These are phyloP conservation scores for Sarocladium kiliense DNA, from an alignment of 2,329 filamentous ascomycete genomes.

Conservation along the genomic window DNA sequence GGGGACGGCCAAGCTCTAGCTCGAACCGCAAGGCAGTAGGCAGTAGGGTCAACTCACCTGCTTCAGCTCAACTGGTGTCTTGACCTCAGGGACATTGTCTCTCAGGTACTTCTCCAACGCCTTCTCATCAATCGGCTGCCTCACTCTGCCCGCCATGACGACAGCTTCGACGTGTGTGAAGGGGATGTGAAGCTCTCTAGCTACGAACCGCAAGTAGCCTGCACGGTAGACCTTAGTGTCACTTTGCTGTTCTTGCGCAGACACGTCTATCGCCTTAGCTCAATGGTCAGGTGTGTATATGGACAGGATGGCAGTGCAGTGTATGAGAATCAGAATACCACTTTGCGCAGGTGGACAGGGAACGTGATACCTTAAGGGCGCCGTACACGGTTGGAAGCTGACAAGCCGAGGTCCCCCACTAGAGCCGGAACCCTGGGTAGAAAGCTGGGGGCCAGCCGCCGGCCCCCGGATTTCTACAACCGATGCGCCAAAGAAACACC, in stretches of 20 bases:
- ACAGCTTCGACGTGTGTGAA: neutral
- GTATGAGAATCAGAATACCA: neutral
- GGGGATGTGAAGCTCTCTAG: neutral
- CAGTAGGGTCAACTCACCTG: constrained; percentile 55
- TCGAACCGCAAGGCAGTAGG: too few relatives aligned
- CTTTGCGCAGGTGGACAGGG: neutral
- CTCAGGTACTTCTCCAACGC: constrained; percentile 76
- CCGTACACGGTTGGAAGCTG: neutral
- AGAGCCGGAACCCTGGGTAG: neutral
- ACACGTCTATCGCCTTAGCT: too few relatives aligned
- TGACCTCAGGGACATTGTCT: constrained; percentile 75
- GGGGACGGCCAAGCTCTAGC: too few relatives aligned
- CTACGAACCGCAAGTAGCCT: neutral
- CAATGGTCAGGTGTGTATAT: too few relatives aligned
- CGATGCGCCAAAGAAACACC: neutral
- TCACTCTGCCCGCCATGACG: constrained; percentile 75
- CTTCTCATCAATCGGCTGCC: constrained; percentile 82
- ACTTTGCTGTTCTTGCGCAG: too few relatives aligned
- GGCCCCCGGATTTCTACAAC: constrained; percentile 8
- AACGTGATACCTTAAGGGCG: constrained; percentile 1
- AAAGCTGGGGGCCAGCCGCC: neutral
- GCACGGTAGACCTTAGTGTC: too few relatives aligned
- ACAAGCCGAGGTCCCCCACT: constrained; percentile 9
- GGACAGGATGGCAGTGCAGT: too few relatives aligned
- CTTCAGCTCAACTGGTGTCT: constrained; percentile 78